These are phyloP conservation scores for Mucor circinelloides DNA, from an alignment of 371 early-diverging fungal species.

Conservation along the genomic window DNA sequence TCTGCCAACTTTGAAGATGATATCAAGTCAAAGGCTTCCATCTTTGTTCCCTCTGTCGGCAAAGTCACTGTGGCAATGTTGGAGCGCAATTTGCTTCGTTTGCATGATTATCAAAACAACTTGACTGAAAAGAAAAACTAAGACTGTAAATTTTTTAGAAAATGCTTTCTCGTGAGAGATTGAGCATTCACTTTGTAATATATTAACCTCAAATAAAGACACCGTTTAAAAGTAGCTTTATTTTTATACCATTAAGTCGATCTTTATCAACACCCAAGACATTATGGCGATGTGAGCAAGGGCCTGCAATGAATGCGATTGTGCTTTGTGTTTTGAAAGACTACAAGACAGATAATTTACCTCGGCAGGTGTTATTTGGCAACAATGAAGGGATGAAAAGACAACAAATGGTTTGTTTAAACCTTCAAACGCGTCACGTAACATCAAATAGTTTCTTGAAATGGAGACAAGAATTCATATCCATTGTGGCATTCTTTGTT, in stretches of 20 bases:
- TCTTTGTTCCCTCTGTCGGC: constrained; percentile 96
- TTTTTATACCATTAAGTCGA: background rate
- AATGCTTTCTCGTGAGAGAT: background rate
- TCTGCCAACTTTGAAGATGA: constrained; percentile 89
- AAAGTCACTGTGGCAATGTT: constrained; percentile 98
- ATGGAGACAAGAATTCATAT: background rate
- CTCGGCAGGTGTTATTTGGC: no score
- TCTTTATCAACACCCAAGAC: background rate
- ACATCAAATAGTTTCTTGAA: background rate
- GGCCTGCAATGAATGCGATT: no score
- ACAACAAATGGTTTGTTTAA: background rate
- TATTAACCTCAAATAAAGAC: background rate
- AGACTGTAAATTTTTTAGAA: constrained; percentile 1
- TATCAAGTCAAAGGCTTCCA: constrained; percentile 84
- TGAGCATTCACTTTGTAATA: background rate
- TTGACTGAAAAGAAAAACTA: constrained; percentile 23
- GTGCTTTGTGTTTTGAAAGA: no score
- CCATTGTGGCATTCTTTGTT: background rate
- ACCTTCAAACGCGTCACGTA: background rate
- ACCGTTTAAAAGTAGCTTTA: background rate
- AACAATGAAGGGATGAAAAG: no score
- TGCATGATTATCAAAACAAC: constrained; percentile 70
- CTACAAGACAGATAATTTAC: no score
- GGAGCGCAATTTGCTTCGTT: constrained; percentile 88
- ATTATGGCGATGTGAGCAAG: no score